phyloP scores from a whole-genome alignment of 129 eudicot species.

The Arctium minus region DNA sequence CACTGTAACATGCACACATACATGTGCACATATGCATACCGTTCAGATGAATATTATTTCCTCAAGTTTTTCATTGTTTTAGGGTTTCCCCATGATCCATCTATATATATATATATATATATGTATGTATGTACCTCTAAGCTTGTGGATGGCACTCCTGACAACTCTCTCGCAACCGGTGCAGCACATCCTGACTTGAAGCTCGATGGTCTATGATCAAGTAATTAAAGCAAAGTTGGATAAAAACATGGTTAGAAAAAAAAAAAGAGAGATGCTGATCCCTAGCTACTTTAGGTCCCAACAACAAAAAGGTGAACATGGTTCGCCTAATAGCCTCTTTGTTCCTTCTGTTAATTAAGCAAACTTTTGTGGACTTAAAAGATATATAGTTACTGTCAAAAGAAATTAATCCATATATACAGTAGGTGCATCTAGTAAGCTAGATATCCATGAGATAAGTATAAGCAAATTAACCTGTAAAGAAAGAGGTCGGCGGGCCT shows the following conservation, averaged over 20 bases:
- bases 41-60: no score
- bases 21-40: no score
- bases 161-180: slow-evolving; percentile 93
- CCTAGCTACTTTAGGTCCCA: slow-evolving; percentile 19
- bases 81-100: no score
- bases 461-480: slow-evolving; percentile 51
- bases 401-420: neutral
- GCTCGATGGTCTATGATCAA: slow-evolving; percentile 76
- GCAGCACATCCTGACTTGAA: slow-evolving; percentile 97
- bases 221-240: slow-evolving; percentile 8
- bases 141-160: slow-evolving; percentile 77
- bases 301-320: slow-evolving; percentile 20
- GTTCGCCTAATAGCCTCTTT: slow-evolving; percentile 11
- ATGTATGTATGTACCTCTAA: slow-evolving; percentile 53
- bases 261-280: slow-evolving; percentile 17
- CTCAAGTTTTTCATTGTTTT: no score
- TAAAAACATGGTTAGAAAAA: neutral
- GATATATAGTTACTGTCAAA: neutral
- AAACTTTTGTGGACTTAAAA: slow-evolving; percentile 6
- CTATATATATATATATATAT: no score
- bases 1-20: no score
- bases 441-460: neutral
- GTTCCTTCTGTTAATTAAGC: neutral
- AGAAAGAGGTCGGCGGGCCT: slow-evolving; percentile 77
- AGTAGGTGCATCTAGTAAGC: neutral